Evolutionary conservation across 1,139 yeast genomes (phyloP), one percentile per base, ranked within the genome.

Genomic region (Magnusiomyces sp.): DNA sequence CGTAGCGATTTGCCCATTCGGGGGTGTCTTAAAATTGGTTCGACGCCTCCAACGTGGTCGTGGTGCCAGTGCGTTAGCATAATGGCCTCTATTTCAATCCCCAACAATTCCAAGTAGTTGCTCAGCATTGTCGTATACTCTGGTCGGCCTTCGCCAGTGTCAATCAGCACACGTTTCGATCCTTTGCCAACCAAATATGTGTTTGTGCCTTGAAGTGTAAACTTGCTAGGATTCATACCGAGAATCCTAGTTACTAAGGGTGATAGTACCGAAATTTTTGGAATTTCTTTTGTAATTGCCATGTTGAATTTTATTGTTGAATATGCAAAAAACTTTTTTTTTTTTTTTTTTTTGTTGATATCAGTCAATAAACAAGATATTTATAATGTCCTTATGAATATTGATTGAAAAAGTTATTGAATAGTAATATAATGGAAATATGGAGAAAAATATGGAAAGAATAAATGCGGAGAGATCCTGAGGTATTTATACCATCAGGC

Each of bases 201-300:
- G 55, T 69, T 69, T n/a, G 72, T 69, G 23, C 73, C 73, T 50
- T 69, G 72, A 3, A 69, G 60, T 2, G 71, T 66, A 56, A 66
- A 69, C 49, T 61, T 61, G 16, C 71, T 67, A 1, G 72, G 70
- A 51, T 69, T 69, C 49, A 62, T 61, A 33, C 71, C 73, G 36
- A 69, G 61, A n/a, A 69, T 53, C 13, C 73, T 60, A 5, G 67
- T 62, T 40, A 69, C 69, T 9, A 56, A 57, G n/a, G 70, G 70
- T 47, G 71, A 61, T 23, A 69, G 60, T 34, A 57, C 60, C n/a
- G 68, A 56, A 27, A 68, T 55, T 17, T 55, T 49, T 6, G 70
- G 66, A 10, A 60, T 32, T 19, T 46, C 29, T 7, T 23, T 23
- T 23, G 29, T 23, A 7, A 23, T 23, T 23, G 29, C 29, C 29